phyloP scores from a whole-genome alignment of 2,329 filamentous ascomycete genomes.

The Colletotrichum sp. region DNA sequence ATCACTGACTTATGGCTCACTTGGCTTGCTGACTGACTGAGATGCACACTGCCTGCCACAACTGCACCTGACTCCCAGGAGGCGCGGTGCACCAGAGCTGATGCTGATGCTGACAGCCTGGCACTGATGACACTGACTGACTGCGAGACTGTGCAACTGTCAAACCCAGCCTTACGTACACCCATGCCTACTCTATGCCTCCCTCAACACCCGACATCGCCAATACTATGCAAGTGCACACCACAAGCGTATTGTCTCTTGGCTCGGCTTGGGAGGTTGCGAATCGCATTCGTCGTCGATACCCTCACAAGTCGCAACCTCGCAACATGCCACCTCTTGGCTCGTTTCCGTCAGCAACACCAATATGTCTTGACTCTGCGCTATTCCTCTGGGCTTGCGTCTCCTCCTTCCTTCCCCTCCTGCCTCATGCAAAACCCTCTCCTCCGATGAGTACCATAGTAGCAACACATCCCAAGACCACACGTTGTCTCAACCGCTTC shows the following conservation, averaged over 20 bases:
- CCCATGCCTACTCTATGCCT: background rate
- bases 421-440: background rate
- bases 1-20: background rate
- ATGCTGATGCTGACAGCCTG: background rate
- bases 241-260: background rate
- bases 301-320: background rate
- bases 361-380: background rate
- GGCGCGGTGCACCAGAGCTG: background rate
- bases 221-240: background rate
- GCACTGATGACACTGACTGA: background rate
- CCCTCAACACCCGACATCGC: background rate
- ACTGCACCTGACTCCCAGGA: background rate
- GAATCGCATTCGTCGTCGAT: background rate
- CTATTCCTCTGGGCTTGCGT: constrained; percentile 5
- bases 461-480: background rate
- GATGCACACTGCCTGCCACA: background rate
- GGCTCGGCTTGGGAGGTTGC: background rate
- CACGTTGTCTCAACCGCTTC: background rate
- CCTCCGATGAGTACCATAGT: background rate
- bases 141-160: background rate
- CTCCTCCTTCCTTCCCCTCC: background rate
- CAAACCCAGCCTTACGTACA: background rate
- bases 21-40: background rate
- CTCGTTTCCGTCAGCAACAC: background rate
- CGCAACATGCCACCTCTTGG: background rate